Base-by-base conservation (phyloP, 2,329 filamentous ascomycete species). In the Claviceps quebecensis region DNA sequence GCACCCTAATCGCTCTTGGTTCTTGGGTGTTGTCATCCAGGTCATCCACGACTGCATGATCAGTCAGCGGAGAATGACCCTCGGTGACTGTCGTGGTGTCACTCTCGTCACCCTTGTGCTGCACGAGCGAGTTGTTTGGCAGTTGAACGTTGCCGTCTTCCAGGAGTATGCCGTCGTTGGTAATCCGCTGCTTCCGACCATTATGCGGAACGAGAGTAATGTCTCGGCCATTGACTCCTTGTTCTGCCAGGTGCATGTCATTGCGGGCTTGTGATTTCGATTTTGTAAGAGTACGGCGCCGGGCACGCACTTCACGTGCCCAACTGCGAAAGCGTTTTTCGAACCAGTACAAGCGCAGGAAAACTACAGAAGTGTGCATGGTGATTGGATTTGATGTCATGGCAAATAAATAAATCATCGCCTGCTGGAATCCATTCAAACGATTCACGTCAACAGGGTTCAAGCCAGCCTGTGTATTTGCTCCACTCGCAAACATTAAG, bases 341-440 rank as follows among this genome's bases (percentile, higher is more conserved):
- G 64, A 98, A 98, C 91, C 91, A 98, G 68, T 95, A 96, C 1
- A 98, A 73, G 26, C 93, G 85, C 14, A 97, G 76, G 59, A 95
- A 91, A 7, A 98, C 93, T 45, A 98, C 88, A 45, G 80, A 85
- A 2, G 86, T 80, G 62, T 95, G 82, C 59, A 95, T 83, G 46
- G 86, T 83, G 55, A 95, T 93, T 0, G 89, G 89, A 48, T 88
- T 95, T 26, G 84, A 81, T 13, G 87, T 59, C 73, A 88, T 83
- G 4, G 84, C 73, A 41, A 87, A 73, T 6, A 89, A 60, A 59
- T 84, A 89, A 26, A 94, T 69, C 48, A 86, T 74, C 43, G 87
- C 65, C 68, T 93, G 85, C 63, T 87, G 84, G 55, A 84, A 86
- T 4, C 81, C 84, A 56, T 78, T 80, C 37, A 89, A 70, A 11